phyloP scores from a whole-genome alignment of 352 stramenopile species.

The Phytophthora idaei region DNA sequence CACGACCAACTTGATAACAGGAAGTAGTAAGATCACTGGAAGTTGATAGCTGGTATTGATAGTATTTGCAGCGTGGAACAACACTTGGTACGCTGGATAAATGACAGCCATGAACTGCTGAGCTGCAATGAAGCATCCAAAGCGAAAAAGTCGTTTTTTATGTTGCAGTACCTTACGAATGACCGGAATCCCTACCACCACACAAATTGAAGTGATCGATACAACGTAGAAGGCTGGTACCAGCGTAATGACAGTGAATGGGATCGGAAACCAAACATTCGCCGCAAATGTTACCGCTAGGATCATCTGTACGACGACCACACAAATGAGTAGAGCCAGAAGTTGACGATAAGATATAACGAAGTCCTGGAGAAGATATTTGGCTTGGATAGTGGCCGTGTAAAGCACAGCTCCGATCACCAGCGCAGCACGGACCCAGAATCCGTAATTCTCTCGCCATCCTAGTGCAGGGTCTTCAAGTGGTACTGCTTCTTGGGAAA shows the following conservation, averaged over 20 bases:
- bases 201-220: not conserved
- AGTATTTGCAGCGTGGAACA: constrained; percentile 14
- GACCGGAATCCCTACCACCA: constrained; percentile 4
- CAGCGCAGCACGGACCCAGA: constrained; percentile 34
- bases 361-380: constrained; percentile 19
- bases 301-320: constrained; percentile 11
- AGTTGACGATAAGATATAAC: constrained; percentile 15
- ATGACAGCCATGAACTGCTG: constrained; percentile 24
- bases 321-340: not conserved
- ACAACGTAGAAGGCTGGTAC: constrained; percentile 18
- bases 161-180: constrained; percentile 16
- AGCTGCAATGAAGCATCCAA: constrained; percentile 14
- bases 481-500: constrained; percentile 35
- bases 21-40: constrained; percentile 27
- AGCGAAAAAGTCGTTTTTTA: constrained; percentile 7
- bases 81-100: constrained; percentile 23
- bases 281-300: constrained; percentile 17
- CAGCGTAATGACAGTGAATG: constrained; percentile 32
- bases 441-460: constrained; percentile 26
- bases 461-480: constrained; percentile 30
- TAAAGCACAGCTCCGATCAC: constrained; percentile 19
- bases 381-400: constrained; percentile 19
- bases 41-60: constrained; percentile 17
- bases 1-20: constrained; percentile 32
- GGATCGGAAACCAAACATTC: constrained; percentile 29